Percentiles rank a stretch among this genome's conserved stretches.
These are phyloP conservation scores for Arabidopsis hybrid DNA, from an alignment of 441 rosid species.

Conservation along the genomic window DNA sequence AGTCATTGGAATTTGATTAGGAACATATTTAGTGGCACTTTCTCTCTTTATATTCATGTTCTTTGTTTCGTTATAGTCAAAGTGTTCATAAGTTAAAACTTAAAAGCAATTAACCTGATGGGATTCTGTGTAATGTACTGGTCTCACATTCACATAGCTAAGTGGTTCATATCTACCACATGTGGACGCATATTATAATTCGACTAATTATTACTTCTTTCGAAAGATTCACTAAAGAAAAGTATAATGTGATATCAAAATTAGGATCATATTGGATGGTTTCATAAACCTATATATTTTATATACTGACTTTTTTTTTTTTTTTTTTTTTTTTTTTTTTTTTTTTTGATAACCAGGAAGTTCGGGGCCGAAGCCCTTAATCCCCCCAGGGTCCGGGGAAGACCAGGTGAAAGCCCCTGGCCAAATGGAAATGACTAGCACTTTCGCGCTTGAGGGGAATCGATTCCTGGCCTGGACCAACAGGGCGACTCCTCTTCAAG, in stretches of 20 bases:
- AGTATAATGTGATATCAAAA: neutral
- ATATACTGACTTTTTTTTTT: no score
- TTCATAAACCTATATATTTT: neutral
- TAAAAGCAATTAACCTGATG: conserved; percentile 23
- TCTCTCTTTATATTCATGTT: conserved; percentile 21
- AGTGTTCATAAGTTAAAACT: conserved; percentile 35
- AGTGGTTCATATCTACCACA: conserved; percentile 1
- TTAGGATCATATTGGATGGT: neutral
- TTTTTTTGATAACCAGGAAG: no score
- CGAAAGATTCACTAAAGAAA: neutral
- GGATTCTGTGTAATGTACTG: neutral
- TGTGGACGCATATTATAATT: conserved; percentile 10
- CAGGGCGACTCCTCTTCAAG: no score
- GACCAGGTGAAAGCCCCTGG: no score
- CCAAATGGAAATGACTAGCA: no score
- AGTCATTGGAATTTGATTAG: conserved; percentile 43
- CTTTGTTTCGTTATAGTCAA: conserved; percentile 26
- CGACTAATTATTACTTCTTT: neutral
- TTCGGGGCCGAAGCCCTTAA: no score
- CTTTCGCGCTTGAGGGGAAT: no score
- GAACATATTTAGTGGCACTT: conserved; percentile 25
- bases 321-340: no score
- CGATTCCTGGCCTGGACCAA: no score
- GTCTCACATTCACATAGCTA: neutral
- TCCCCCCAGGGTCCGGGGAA: no score